phyloP scores from a whole-genome alignment of 1,139 yeast genomes.

The Saccharomycopsis crataegensis region DNA sequence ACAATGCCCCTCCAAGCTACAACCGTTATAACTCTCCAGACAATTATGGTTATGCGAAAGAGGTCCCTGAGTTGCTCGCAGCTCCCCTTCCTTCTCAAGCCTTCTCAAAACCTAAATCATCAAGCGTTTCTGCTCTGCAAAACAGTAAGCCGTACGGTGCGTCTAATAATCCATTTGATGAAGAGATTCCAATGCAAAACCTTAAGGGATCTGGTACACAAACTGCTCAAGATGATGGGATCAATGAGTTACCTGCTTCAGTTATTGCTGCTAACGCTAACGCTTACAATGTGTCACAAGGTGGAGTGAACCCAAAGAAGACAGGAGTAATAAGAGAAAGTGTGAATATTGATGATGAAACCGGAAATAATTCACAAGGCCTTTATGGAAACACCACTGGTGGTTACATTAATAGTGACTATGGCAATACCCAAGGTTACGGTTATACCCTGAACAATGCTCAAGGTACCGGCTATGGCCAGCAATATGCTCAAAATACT shows the following conservation, averaged over 20 bases:
- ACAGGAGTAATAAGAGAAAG: too few species aligned
- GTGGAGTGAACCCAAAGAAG: too few species aligned
- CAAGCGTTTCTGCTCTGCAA: neutral
- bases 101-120: neutral
- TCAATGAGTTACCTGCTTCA: neutral
- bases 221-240: neutral
- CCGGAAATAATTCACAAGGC: too few species aligned
- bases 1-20: neutral
- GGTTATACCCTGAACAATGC: neutral
- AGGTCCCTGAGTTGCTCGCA: slow-evolving; percentile 2
- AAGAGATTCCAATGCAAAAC: neutral
- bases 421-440: neutral
- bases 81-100: slow-evolving; percentile 9
- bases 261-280: neutral
- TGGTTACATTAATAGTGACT: neutral
- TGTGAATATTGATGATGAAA: too few species aligned
- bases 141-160: too few species aligned
- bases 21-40: too few species aligned
- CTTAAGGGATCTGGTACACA: neutral
- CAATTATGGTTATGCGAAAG: neutral
- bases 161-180: neutral
- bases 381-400: too few species aligned
- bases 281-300: neutral
- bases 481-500: neutral
- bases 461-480: neutral